Conservation (phyloP, 148 eudicot species). For the Silene uniflora region DNA sequence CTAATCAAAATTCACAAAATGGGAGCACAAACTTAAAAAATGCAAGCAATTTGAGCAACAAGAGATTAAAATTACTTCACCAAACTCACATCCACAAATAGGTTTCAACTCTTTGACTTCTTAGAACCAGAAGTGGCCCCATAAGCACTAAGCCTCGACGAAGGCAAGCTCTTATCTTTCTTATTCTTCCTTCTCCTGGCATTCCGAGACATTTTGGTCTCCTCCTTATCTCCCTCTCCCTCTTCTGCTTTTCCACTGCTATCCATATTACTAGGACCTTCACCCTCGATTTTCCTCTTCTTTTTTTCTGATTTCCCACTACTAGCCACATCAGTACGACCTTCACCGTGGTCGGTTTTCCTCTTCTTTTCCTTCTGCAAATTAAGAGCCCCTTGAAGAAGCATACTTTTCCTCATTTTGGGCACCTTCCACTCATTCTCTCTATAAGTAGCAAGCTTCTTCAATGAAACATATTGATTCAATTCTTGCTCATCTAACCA, state of each 20-base stretch:
- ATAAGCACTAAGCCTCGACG: constrained; percentile 52
- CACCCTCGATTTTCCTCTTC: constrained; percentile 23
- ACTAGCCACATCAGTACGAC: constrained; percentile 11
- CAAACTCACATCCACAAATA: neutral
- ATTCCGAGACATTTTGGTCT: constrained; percentile 36
- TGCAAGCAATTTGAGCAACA: constrained; percentile 1
- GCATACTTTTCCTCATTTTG: constrained; percentile 30
- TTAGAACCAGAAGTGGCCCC: constrained; percentile 50
- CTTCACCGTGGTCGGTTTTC: constrained; percentile 21
- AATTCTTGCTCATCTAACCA: constrained; percentile 75
- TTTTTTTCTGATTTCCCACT: constrained; percentile 16
- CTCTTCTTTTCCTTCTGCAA: constrained; percentile 29
- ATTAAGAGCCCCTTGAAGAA: constrained; percentile 23
- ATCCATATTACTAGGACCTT: constrained; percentile 16
- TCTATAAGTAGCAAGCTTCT: constrained; percentile 82
- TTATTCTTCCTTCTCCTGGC: constrained; percentile 48
- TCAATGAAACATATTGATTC: constrained; percentile 77
- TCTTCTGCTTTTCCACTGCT: neutral
- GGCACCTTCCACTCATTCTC: constrained; percentile 85
- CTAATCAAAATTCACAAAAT: neutral
- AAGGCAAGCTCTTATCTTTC: constrained; percentile 41
- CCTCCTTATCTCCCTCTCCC: constrained; percentile 35
- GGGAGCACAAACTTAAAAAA: neutral
- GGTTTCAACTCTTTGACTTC: constrained; percentile 41
- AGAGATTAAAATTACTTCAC: constrained; percentile 12